A percentile compares a stretch with the other conserved stretches of the same genome.
Conservation (phyloP, 345 rosid species). For the Murraya paniculata region DNA sequence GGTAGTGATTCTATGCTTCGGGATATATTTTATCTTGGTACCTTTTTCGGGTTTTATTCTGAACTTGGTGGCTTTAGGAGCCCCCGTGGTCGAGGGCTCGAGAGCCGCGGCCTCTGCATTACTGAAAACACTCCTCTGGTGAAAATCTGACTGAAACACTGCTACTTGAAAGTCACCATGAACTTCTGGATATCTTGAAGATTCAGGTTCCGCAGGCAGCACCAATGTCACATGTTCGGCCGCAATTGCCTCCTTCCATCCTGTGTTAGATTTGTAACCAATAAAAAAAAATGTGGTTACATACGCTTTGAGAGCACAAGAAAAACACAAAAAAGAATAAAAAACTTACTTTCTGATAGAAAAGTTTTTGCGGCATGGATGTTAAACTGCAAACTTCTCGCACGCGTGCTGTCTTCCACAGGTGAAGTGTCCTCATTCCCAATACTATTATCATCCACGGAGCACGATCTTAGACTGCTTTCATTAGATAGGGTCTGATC, state of each 20-base stretch:
- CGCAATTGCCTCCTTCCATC: slow-evolving; percentile 84
- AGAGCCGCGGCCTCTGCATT: slow-evolving; percentile 17
- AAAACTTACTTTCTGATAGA: slow-evolving; percentile 71
- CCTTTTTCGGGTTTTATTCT: slow-evolving; percentile 58
- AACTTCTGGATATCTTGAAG: slow-evolving; percentile 19
- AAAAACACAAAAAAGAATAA: background rate
- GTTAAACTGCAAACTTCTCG: slow-evolving; percentile 44
- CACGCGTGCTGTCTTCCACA: slow-evolving; percentile 9
- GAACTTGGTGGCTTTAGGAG: slow-evolving; percentile 35
- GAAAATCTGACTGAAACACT: slow-evolving; percentile 23
- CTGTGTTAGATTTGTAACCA: slow-evolving; percentile 31
- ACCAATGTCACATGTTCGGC: slow-evolving; percentile 65
- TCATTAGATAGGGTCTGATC: slow-evolving; percentile 16
- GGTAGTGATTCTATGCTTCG: slow-evolving; percentile 52
- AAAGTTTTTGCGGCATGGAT: slow-evolving; percentile 62
- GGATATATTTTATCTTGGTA: slow-evolving; percentile 72
- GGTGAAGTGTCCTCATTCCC: slow-evolving; percentile 13
- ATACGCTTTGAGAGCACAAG: background rate
- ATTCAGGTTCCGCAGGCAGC: slow-evolving; percentile 43
- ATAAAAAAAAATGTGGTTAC: background rate
- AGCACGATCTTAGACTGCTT: slow-evolving; percentile 17
- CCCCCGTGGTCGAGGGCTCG: slow-evolving; percentile 22
- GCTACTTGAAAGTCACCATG: slow-evolving; percentile 17
- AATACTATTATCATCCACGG: slow-evolving; percentile 10
- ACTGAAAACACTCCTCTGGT: slow-evolving; percentile 13